Evolutionary conservation across 441 rosid genomes (phyloP), one percentile per base, ranked within the genome.

Genomic region (Viola pubescens): DNA sequence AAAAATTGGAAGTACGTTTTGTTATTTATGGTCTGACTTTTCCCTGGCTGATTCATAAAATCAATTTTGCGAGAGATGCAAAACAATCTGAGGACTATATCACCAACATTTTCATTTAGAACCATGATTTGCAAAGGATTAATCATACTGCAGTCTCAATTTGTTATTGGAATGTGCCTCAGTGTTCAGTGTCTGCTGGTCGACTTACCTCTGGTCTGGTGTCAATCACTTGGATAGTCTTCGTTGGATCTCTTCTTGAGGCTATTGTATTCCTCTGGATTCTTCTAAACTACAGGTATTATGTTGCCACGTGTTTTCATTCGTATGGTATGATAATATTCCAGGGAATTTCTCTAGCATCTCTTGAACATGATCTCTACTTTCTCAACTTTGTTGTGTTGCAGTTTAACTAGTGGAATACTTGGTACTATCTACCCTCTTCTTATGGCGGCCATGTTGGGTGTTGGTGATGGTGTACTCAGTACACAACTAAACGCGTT

Each of bases 401-500:
- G 61, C 76, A 92, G 98, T 61, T 26, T 71, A 60, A 76, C 84
- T 12, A 71, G 82, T 9, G 97, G 98, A 80, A 67, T 78, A 41
- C 81, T 80, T 48, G 80, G 84, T 47, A 62, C 66, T 37, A 42
- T 70, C 51, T 83, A 82, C 74, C 94, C 96, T 41, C 89, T 89
- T 65, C 51, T 82, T 71, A 85, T 84, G 91, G 97, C 97, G 13
- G 94, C 84, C 12, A 48, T 86, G 60, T 50, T 92, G 71, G 97
- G 97, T 43, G 77, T 92, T 45, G 97, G 97, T 51, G 90, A 92
- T 44, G 98, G 92, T 3, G 86, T 86, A 63, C 58, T 89, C 43
- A 89, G 80, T 60, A 92, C 98, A 40, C 97, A 92, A 72, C 84
- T 89, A 60, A 87, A 79, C 58, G 94, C 97, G 56, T 79, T 89